Conservation (phyloP, 352 stramenopile species). For the Sclerospora graminicola region DNA sequence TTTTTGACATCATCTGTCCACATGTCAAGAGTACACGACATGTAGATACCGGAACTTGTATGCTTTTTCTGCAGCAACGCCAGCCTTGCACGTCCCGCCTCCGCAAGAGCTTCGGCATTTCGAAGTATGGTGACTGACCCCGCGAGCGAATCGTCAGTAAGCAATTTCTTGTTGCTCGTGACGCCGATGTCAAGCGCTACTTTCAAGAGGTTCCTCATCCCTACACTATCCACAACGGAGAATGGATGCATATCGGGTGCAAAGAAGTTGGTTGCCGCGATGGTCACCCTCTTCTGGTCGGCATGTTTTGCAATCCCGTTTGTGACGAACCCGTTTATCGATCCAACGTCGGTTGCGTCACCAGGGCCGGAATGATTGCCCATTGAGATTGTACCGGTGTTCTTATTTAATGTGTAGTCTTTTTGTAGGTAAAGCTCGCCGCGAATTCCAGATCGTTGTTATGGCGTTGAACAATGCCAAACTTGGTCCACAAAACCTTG, state of each 20-base stretch:
- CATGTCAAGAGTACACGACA: neutral
- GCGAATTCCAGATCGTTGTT: neutral
- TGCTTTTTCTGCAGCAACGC: neutral
- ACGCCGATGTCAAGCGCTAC: neutral
- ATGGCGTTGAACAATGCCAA: neutral
- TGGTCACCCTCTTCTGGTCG: neutral
- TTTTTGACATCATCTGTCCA: neutral
- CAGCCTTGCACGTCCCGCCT: neutral
- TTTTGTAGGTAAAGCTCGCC: neutral
- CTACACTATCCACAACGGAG: neutral
- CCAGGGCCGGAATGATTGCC: neutral
- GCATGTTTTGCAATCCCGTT: neutral
- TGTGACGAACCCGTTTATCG: neutral
- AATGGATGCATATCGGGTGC: neutral
- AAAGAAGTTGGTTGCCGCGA: neutral
- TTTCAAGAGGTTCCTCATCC: neutral
- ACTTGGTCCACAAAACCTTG: neutral
- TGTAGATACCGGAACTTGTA: neutral
- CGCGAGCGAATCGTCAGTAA: neutral
- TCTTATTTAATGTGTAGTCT: neutral
- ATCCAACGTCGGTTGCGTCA: neutral
- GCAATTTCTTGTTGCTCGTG: neutral
- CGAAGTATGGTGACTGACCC: neutral
- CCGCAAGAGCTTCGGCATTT: neutral
- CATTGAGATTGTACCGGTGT: neutral